Conservation (phyloP, 2,329 filamentous ascomycete genomes). For the Epichloe aotearoae region DNA sequence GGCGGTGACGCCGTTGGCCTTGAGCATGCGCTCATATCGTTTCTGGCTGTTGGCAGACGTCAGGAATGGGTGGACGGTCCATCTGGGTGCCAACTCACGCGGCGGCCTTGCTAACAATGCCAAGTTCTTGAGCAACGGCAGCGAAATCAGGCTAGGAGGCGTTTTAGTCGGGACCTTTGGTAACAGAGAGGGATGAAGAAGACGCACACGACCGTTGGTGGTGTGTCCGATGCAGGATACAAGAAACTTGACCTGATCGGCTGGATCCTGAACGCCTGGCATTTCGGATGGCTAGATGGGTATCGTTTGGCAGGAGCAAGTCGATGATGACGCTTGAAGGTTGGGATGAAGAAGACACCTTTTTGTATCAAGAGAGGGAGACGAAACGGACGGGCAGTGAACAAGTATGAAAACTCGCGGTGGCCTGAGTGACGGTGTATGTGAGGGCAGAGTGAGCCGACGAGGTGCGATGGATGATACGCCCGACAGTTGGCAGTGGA, state of each 20-base stretch:
- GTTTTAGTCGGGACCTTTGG: neutral
- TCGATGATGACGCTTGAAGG: neutral
- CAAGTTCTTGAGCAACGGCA: conserved; percentile 49
- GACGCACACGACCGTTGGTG: conserved; percentile 43
- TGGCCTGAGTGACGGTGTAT: neutral
- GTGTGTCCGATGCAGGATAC: conserved; percentile 51
- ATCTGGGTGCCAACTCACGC: conserved; percentile 42
- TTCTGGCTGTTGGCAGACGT: conserved; percentile 38
- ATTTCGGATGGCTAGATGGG: conserved; percentile 5
- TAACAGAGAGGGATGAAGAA: neutral
- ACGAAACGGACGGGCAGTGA: neutral
- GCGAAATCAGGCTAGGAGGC: conserved; percentile 46
- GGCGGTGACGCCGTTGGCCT: conserved; percentile 35
- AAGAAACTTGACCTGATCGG: conserved; percentile 50
- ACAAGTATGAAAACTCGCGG: neutral
- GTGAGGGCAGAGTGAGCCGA: conserved; percentile 1
- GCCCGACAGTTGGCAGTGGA: neutral
- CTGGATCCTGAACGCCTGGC: conserved; percentile 25
- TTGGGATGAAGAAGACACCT: neutral
- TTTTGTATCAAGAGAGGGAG: neutral
- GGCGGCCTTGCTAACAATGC: conserved; percentile 51
- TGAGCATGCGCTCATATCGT: conserved; percentile 53
- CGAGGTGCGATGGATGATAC: neutral
- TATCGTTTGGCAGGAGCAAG: neutral
- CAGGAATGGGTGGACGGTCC: neutral